Evolutionary conservation across 1,139 yeast species (phyloP), one percentile per base, ranked within the genome.

Genomic region (Sugiyamaella xylanicola): DNA sequence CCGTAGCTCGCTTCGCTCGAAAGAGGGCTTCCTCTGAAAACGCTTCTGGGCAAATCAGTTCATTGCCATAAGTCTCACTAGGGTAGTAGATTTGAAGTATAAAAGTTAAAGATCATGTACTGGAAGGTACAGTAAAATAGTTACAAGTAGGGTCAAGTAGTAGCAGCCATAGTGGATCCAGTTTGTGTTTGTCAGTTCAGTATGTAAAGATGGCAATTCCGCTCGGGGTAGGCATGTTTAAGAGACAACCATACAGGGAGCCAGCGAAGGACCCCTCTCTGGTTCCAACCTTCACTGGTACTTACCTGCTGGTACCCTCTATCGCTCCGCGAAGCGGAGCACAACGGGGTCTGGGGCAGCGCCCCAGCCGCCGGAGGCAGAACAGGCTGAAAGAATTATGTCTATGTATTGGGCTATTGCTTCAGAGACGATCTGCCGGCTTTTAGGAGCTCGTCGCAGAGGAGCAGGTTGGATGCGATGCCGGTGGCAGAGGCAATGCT

Each of bases 391-490:
- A 37, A 37, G 42, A 37, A 13, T 4, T n/a, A 32, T 32, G 13
- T 37, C 17, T 13, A 16, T 37, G 11, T 37, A 16, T 37, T 16
- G 20, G 20, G 20, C 20, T 61, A 75, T 65, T 84, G 86, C 72
- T 91, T 91, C 75, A 92, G 79, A 21, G 96, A 86, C 15, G 96
- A 87, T 67, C 95, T 84, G 52, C 99, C 99, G 4, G 99, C 99
- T 76, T 93, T 91, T 70, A 95, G 80, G 65, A 95, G 80, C 74
- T 95, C 99, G 74, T 95, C 99, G 76, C 99, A 93, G 61, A 93
- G 79, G 64, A 95, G 79, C 66, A 95, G 77, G 72, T 95, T 95
- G 61, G 95, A 85, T 0, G 99, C 93, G 68, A 95, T 95, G 56
- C 97, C 97, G 3, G 95, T 87, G 43, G 98, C 97, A 52, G 96